phyloP scores from a whole-genome alignment of 2,329 filamentous ascomycete species.

The Didymella segeticola region DNA sequence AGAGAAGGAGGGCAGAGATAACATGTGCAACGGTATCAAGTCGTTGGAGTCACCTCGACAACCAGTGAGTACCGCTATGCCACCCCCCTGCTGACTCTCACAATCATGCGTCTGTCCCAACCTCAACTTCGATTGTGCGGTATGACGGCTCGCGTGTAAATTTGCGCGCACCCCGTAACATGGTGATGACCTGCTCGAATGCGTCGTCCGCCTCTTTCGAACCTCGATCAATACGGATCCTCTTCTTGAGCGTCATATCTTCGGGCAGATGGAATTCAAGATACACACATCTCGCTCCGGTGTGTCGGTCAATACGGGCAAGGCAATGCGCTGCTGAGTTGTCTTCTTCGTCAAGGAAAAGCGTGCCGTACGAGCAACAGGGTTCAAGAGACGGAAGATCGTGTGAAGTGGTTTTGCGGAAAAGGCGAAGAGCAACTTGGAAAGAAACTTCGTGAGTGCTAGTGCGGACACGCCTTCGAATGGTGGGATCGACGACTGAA shows the following conservation, averaged over 20 bases:
- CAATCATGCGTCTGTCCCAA: not conserved
- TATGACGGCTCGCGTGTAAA: constrained; percentile 14
- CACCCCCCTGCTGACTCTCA: not conserved
- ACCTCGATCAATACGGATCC: constrained; percentile 11
- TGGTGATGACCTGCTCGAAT: constrained; percentile 11
- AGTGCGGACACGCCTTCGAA: not conserved
- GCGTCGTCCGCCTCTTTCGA: not conserved
- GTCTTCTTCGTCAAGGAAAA: constrained; percentile 3
- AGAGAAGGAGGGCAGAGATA: not conserved
- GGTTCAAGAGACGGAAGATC: not conserved
- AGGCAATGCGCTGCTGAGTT: constrained; percentile 17
- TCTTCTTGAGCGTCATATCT: constrained; percentile 19
- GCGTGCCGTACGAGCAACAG: not conserved
- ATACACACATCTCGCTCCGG: constrained; percentile 12
- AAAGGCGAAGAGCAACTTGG: constrained; percentile 15
- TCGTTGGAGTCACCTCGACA: no score
- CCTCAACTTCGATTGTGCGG: constrained; percentile 19
- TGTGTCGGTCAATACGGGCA: constrained; percentile 7
- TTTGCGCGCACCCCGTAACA: constrained; percentile 12
- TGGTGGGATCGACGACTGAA: not conserved
- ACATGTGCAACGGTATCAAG: no score
- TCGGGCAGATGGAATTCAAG: constrained; percentile 23
- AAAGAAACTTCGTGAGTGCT: not conserved
- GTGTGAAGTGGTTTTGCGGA: not conserved
- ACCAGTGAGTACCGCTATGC: no score